These are phyloP conservation scores for Hawksworthiomyces lignivorus DNA, from an alignment of 2,329 filamentous ascomycete species.

Conservation along the genomic window DNA sequence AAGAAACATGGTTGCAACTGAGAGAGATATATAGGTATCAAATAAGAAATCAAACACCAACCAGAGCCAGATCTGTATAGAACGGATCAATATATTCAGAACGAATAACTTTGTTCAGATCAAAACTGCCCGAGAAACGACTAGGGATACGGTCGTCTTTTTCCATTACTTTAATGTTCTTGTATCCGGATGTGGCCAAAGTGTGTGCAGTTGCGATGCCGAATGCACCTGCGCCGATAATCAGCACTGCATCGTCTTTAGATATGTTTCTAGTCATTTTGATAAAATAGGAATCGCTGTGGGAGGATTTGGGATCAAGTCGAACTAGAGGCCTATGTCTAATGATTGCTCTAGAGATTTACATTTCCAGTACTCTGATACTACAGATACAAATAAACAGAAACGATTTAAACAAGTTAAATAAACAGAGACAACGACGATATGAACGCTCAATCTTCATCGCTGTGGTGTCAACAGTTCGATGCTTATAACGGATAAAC, in stretches of 20 bases:
- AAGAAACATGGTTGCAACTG: no score
- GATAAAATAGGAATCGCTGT: no score
- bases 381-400: no score
- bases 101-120: conserved; percentile 55
- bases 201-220: conserved; percentile 43
- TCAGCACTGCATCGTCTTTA: conserved; percentile 8
- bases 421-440: no score
- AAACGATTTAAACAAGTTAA: no score
- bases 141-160: conserved; percentile 33
- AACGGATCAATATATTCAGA: conserved; percentile 51
- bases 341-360: no score
- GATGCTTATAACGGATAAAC: no score
- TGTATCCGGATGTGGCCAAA: conserved; percentile 35
- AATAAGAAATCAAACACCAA: conserved; percentile 23
- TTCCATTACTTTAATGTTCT: conserved; percentile 40
- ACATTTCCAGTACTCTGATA: no score
- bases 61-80: conserved; percentile 45
- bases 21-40: no score
- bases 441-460: no score
- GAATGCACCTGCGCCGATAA: conserved; percentile 27
- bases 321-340: no score
- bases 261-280: neutral
- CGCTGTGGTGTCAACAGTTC: no score
- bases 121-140: conserved; percentile 45
- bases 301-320: neutral